phyloP scores from a whole-genome alignment of 1,284 basidiomycete species.

The Fomitopsis palustris region DNA sequence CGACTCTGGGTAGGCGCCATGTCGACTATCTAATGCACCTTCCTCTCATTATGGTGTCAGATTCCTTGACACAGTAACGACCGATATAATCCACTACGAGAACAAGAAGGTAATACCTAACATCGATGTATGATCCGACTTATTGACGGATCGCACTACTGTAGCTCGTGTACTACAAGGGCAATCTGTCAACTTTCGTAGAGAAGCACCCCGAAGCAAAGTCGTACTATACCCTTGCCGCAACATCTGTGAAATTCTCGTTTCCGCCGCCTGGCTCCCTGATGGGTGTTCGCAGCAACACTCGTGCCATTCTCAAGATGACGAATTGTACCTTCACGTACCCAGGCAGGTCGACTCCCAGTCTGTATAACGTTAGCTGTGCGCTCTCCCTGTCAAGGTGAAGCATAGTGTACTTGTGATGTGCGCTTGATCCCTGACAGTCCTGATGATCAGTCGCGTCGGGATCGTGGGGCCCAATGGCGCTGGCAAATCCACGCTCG shows the following conservation, averaged over 20 bases:
- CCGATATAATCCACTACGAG: constrained; percentile 99
- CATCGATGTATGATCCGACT: constrained; percentile 8
- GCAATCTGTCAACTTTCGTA: constrained; percentile 93
- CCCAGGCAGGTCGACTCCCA: constrained; percentile 82
- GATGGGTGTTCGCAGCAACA: constrained; percentile 97
- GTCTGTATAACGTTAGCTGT: constrained; percentile 87
- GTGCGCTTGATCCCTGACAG: constrained; percentile 13
- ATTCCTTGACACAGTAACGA: constrained; percentile 96
- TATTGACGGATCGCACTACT: background rate
- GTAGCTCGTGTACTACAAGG: constrained; percentile 92
- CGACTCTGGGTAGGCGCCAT: constrained; percentile 79
- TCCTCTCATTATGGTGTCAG: constrained; percentile 32
- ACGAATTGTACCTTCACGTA: constrained; percentile 93
- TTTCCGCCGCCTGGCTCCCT: constrained; percentile 96
- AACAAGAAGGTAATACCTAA: constrained; percentile 68
- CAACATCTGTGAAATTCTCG: constrained; percentile 92
- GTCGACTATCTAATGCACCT: constrained; percentile 1
- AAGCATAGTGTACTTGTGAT: constrained; percentile 21
- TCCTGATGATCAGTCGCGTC: constrained; percentile 58
- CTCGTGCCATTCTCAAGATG: constrained; percentile 95
- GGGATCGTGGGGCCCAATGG: constrained; percentile 92
- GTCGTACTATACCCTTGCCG: constrained; percentile 96
- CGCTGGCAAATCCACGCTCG: constrained; percentile 94
- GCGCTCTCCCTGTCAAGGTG: constrained; percentile 89
- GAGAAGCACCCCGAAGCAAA: constrained; percentile 91